Base-by-base conservation (phyloP, 305 asterid species). In the Andrographis paniculata region DNA sequence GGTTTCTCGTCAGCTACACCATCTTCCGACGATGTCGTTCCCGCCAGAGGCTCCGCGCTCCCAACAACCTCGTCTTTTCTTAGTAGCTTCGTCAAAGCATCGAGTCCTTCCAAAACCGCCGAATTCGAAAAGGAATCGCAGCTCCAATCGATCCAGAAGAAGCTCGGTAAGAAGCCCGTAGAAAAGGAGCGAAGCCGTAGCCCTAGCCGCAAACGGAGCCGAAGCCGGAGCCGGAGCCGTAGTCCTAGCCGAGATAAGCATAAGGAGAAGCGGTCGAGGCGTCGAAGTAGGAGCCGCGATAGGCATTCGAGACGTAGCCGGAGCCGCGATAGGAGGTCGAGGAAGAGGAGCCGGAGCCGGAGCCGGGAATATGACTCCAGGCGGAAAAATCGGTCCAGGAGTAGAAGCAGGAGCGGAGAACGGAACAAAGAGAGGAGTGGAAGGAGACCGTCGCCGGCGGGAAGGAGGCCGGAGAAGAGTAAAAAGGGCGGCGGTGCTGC, bases 11-110 rank as follows among this genome's bases (percentile, higher is more conserved):
- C 85, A 50, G 24, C 63, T 55, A 21, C 45, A n/a, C 39, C 78
- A 13, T 21, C 72, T 31, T 14, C 70, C 16, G 50, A 64, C 66
- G 74, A 66, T 63, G 65, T 53, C 65, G 71, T 66, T 56, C 87
- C 87, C 0, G 12, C 82, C 27, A 65, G 74, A 52, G 92, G 88
- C 56, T 79, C 89, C 33, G 82, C 92, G 42, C 83, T 82, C 27
- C 67, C 87, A 27, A 41, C 79, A 52, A 51, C 83, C 27, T 56
- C 88, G n/a, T 70, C 94, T 17, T 84, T 77, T 38, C 75, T 79
- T 41, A 67, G 80, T 51, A 57, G 71, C 61, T 88, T 88, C 68
- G 87, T 88, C 50, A 72, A 63, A 69, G 87, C 84, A 23, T 88
- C 97, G 20, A 75, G 80, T 42, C 85, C 95, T 14, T 62, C 84